Evolutionary conservation across 2,329 filamentous ascomycete genomes (phyloP).

Genomic region (Teratosphaeria nubilosa): DNA sequence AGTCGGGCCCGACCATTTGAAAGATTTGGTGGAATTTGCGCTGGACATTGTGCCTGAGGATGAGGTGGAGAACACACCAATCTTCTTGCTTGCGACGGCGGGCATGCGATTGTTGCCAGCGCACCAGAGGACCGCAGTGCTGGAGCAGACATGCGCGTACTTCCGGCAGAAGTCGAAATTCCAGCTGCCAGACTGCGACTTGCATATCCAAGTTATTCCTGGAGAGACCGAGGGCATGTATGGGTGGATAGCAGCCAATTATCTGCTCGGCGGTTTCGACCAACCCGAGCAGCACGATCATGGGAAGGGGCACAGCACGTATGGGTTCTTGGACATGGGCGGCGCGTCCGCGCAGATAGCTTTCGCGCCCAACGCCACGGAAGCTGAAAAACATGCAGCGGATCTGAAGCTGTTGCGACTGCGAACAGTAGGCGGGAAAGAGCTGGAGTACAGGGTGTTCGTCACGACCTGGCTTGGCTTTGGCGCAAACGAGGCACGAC

Average conservation of each 20-base stretch:
- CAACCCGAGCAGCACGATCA: conserved; percentile 62
- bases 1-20: conserved; percentile 73
- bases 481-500: conserved; percentile 86
- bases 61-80: conserved; percentile 72
- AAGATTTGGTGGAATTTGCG: conserved; percentile 71
- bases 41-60: conserved; percentile 64
- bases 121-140: conserved; percentile 59
- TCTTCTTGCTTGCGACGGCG: conserved; percentile 92
- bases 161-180: conserved; percentile 68
- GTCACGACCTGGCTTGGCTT: conserved; percentile 96
- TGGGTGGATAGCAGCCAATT: conserved; percentile 96
- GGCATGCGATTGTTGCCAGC: conserved; percentile 81
- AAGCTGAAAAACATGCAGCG: conserved; percentile 78
- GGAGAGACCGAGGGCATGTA: conserved; percentile 94
- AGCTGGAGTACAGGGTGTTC: conserved; percentile 79
- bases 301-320: conserved; percentile 83
- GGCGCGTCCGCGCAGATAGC: conserved; percentile 96
- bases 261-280: conserved; percentile 85
- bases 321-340: conserved; percentile 97
- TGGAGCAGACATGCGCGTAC: conserved; percentile 74
- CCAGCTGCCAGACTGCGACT: conserved; percentile 74
- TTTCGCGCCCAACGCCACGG: conserved; percentile 87
- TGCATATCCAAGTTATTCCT: conserved; percentile 88
- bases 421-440: conserved; percentile 67
- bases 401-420: conserved; percentile 80